Conservation (phyloP, 169 alveolate genomes). For the Plasmodium ovale region DNA sequence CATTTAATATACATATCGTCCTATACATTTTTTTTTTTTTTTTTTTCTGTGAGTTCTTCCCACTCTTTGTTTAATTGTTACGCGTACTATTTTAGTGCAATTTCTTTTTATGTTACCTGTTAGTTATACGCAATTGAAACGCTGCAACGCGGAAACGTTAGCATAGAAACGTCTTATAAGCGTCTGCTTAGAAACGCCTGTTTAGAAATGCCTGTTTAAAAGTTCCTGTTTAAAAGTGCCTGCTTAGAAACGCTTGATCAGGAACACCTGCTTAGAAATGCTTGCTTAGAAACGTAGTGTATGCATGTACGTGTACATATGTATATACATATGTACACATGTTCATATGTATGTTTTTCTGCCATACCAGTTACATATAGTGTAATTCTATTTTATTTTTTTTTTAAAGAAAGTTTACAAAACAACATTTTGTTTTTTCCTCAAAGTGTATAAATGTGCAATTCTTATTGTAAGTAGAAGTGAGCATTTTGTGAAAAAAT, state of each 20-base stretch:
- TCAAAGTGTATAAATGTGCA: neutral
- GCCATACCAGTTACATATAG: neutral
- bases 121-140: neutral
- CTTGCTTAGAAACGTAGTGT: neutral
- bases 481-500: neutral
- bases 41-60: neutral
- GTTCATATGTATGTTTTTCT: neutral
- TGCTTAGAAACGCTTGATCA: too few relatives aligned
- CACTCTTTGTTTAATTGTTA: neutral
- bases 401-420: neutral
- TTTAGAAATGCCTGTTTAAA: too few relatives aligned
- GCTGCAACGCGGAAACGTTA: neutral
- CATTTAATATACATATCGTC: neutral
- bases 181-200: too few relatives aligned
- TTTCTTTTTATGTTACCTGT: neutral
- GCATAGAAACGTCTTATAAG: too few relatives aligned
- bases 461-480: neutral
- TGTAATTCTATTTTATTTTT: neutral
- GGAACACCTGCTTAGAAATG: too few relatives aligned
- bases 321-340: neutral
- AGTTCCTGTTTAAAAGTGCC: too few relatives aligned
- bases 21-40: neutral
- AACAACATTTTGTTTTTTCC: neutral
- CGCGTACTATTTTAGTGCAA: neutral
- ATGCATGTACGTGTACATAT: neutral